Percentiles rank a stretch among this genome's conserved stretches.
Evolutionary conservation across 2,329 filamentous ascomycete genomes (phyloP).

Genomic region (Botryotinia narcissicola): DNA sequence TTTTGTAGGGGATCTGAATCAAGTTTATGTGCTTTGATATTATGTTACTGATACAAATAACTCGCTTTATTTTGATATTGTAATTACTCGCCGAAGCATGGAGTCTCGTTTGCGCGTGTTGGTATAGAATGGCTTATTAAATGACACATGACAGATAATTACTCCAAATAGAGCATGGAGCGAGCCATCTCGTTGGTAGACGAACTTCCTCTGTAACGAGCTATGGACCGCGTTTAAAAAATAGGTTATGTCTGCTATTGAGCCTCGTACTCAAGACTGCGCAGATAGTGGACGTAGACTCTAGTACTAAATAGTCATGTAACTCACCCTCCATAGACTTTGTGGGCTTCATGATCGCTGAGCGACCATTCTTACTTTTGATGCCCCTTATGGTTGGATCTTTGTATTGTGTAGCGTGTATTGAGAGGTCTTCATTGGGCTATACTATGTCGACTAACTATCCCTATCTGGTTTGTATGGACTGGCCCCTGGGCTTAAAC

Average conservation of each 20-base stretch:
- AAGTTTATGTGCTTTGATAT: too few relatives aligned
- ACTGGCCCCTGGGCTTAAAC: background rate
- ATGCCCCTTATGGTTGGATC: background rate
- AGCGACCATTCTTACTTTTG: background rate
- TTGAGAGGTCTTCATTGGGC: background rate
- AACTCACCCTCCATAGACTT: background rate
- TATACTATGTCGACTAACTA: background rate
- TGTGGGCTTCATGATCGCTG: background rate
- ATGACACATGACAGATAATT: too few relatives aligned
- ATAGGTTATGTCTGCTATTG: background rate
- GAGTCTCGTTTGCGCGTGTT: too few relatives aligned
- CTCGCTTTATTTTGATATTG: too few relatives aligned
- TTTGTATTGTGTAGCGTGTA: too few relatives aligned
- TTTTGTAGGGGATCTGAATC: too few relatives aligned
- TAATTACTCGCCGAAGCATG: too few relatives aligned
- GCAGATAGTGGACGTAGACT: background rate
- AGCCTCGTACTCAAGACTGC: background rate
- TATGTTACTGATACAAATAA: too few relatives aligned
- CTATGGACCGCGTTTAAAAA: background rate
- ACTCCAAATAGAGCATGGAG: background rate
- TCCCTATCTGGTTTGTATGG: background rate
- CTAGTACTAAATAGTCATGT: background rate
- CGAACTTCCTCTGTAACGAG: background rate
- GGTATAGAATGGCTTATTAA: background rate
- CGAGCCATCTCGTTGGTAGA: background rate